These are phyloP conservation scores for Basidiobolus meristosporus DNA, from an alignment of 371 early-diverging fungal genomes.

Conservation along the genomic window DNA sequence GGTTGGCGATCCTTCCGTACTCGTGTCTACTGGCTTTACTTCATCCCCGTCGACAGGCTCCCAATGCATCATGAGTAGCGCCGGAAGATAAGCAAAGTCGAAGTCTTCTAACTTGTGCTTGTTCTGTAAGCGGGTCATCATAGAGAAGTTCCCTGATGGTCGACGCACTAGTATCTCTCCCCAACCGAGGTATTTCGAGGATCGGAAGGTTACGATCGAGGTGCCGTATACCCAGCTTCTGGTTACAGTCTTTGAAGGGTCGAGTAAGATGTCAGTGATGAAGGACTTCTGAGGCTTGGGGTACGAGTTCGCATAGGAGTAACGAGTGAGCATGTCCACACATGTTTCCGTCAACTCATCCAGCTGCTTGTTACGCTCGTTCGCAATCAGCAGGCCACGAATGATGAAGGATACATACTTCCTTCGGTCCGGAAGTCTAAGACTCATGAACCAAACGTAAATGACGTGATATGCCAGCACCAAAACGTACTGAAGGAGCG, in stretches of 20 bases:
- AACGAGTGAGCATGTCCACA: constrained; percentile 80
- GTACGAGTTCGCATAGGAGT: constrained; percentile 54
- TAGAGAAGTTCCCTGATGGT: constrained; percentile 58
- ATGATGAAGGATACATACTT: constrained; percentile 70
- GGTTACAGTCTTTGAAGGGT: constrained; percentile 15
- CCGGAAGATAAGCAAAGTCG: constrained; percentile 28
- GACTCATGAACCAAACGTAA: constrained; percentile 67
- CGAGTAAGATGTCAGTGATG: constrained; percentile 2
- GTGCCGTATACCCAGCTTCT: constrained; percentile 75
- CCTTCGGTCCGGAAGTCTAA: constrained; percentile 47
- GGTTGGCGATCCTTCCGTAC: too few species aligned
- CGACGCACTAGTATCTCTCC: constrained; percentile 66
- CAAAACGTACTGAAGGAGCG: constrained; percentile 57
- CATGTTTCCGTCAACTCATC: constrained; percentile 67
- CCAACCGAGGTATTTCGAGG: constrained; percentile 45
- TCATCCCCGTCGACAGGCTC: constrained; percentile 13
- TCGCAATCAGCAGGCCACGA: constrained; percentile 39
- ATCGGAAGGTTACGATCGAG: constrained; percentile 50
- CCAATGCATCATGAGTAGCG: constrained; percentile 35
- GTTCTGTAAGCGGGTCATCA: constrained; percentile 53
- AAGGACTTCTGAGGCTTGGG: constrained; percentile 25
- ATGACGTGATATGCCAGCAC: constrained; percentile 84
- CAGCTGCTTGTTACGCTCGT: constrained; percentile 7
- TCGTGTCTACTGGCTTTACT: constrained; percentile 7
- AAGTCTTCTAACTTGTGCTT: constrained; percentile 21